Evolutionary conservation across 441 rosid species (phyloP), one percentile per base, ranked within the genome.

Genomic region (Aquilaria agallochum): DNA sequence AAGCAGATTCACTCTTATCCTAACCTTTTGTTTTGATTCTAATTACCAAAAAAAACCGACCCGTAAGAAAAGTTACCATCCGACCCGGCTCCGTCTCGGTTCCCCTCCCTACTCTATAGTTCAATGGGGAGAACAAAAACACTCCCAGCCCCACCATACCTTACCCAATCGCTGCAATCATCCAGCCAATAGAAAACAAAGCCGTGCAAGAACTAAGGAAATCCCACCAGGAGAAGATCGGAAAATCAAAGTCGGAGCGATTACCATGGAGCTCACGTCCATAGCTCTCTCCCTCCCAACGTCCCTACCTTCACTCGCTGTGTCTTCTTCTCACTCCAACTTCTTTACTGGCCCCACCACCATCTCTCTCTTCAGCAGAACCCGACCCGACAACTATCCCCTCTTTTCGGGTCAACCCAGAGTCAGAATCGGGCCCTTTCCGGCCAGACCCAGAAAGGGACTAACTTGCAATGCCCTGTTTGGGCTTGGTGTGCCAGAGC

Each of bases 401-500:
- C 59, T 80, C 65, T 87, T 76, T 50, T 50, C 80, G 50, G 79
- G 70, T 58, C 76, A 68, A 67, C 62, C 73, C 7, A 71, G 85
- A 65, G 72, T 69, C 72, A 63, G 80, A 67, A 73, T 69, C 69
- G 56, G 78, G 64, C 65, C 50, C 33, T 73, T 45, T 36, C 76
- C 75, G 55, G 67, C 56, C 56, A 71, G 67, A 78, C 66, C 56
- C 56, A 71, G 67, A 78, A 86, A 74, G 85, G 72, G 80, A 65
- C 65, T 89, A 1, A 63, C 82, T 68, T 89, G 95, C 77, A 81
- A 87, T 71, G 90, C 95, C 50, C 66, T 91, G 85, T 94, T 94
- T 60, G 99, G 99, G 58, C 81, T 94, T 4, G 97, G 99, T 47
- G 96, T 94, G 42, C 97, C 99, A 52, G 99, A 94, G 75, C 87